Conservation (phyloP, 306 rosid genomes). For the Quercus cerris region DNA sequence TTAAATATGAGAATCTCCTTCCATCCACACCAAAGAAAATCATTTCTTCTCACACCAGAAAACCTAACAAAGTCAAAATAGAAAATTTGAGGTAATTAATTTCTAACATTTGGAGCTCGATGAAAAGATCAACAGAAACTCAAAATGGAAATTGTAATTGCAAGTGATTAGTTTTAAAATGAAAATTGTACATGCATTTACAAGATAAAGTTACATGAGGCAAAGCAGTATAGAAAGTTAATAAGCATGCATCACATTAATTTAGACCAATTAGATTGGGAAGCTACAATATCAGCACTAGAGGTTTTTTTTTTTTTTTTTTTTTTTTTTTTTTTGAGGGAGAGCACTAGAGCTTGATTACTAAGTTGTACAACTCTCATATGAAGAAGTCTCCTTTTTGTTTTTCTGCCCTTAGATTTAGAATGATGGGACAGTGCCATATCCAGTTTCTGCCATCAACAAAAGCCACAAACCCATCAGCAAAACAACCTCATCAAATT, state of each 20-base stretch:
- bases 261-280: conserved; percentile 32
- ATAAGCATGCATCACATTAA: conserved; percentile 17
- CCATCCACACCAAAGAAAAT: no score
- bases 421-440: conserved; percentile 87
- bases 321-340: no score
- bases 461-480: no score
- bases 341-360: conserved; percentile 21
- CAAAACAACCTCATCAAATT: no score
- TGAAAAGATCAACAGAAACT: no score
- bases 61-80: no score
- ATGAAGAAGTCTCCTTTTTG: conserved; percentile 11
- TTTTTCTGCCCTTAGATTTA: conserved; percentile 16
- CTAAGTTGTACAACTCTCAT: background rate
- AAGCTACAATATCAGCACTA: conserved; percentile 31
- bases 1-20: no score
- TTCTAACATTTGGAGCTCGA: background rate
- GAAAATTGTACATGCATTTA: conserved; percentile 30
- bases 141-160: background rate
- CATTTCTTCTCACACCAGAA: no score
- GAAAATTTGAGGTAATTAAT: no score
- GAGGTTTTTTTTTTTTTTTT: background rate
- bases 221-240: conserved; percentile 22
- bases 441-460: conserved; percentile 42
- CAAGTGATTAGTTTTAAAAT: no score
- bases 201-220: conserved; percentile 31